A percentile compares a stretch with the other conserved stretches of the same genome.
phyloP scores from a whole-genome alignment of 305 asterid genomes.

The Fraxinus ornus region DNA sequence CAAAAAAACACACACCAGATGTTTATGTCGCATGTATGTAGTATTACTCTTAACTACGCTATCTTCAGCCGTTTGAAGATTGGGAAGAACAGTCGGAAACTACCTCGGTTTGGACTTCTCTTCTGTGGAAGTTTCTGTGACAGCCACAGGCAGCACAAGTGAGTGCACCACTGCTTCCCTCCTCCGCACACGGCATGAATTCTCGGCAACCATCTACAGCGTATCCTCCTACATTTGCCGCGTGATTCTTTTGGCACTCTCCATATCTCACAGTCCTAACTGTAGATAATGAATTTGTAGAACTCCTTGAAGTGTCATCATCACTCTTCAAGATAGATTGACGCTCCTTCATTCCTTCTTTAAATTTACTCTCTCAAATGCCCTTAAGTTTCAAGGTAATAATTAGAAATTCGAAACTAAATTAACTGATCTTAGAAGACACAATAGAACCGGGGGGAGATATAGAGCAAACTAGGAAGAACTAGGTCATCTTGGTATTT shows the following conservation, averaged over 20 bases:
- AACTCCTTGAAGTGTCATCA: conserved; percentile 22
- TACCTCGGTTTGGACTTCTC: conserved; percentile 51
- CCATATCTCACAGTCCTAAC: conserved; percentile 47
- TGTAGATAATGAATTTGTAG: conserved; percentile 42
- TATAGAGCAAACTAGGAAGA: not conserved
- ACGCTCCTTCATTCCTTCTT: conserved; percentile 47
- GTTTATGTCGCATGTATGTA: not conserved
- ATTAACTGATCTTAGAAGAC: not conserved
- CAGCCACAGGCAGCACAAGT: conserved; percentile 89
- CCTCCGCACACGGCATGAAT: conserved; percentile 65
- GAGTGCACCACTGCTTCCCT: conserved; percentile 46
- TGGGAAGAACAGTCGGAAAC: conserved; percentile 34
- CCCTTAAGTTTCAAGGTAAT: not conserved
- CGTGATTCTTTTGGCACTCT: conserved; percentile 84
- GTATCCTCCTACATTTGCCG: conserved; percentile 67
- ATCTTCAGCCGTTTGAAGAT: not conserved
- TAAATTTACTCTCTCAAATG: not conserved
- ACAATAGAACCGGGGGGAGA: not conserved
- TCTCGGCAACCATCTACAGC: conserved; percentile 92
- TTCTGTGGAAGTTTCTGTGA: conserved; percentile 71
- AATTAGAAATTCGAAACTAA: not conserved
- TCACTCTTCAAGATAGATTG: conserved; percentile 45
- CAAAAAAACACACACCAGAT: not conserved
- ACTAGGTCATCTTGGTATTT: conserved; percentile 29
- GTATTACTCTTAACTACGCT: not conserved